Base-by-base conservation (phyloP, 2,329 filamentous ascomycete species). In the Dothideomycetes sp. region DNA sequence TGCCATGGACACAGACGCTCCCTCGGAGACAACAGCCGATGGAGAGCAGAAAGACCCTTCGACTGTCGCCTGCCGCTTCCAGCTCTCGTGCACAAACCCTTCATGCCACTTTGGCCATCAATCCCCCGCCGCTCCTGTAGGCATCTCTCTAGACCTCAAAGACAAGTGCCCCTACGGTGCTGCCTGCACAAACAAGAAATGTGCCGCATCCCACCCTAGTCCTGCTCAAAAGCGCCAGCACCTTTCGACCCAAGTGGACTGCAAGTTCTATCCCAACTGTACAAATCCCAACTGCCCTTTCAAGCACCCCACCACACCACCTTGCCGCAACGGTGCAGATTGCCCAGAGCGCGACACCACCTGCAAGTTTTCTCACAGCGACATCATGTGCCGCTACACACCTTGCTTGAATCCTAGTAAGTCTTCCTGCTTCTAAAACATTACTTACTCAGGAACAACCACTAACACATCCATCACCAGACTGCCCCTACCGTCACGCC, bases 171-270 rank as follows among this genome's bases (percentile, higher is more conserved):
- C 74, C 13, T 96, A 84, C 53, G 89, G 87, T 15, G 86, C 79
- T 2, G 87, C 87, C 7, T 98, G 91, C 76, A 94, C 91, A 66
- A 98, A 96, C 70, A 74, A 78, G 54, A 96, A 96, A 66, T 98
- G 91, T 57, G 84, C 83, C 7, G 88, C 76, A 20, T 84, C 86
- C 45, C 91, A 98, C 61, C 91, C 91, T 2, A 95, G 88, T 5
- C 91, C 91, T 1, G 87, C 89, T 5, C 69, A 79, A 48, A 82
- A 76, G 59, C 39, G 64, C 73, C 39, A 77, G 77, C 37, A 49
- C 7, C 82, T 86, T 56, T 84, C 89, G 62, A 73, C 76, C 47
- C 81, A 89, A 58, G 79, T 83, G 58, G 79, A 89, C 55, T 94
- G 87, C 78, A 85, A 84, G 61, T 94, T 88, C 70, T 94, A 78